Evolutionary conservation across 164 flowering plant genomes (phyloP), one percentile per base, ranked within the genome.

Genomic region (Taxillus chinensis): DNA sequence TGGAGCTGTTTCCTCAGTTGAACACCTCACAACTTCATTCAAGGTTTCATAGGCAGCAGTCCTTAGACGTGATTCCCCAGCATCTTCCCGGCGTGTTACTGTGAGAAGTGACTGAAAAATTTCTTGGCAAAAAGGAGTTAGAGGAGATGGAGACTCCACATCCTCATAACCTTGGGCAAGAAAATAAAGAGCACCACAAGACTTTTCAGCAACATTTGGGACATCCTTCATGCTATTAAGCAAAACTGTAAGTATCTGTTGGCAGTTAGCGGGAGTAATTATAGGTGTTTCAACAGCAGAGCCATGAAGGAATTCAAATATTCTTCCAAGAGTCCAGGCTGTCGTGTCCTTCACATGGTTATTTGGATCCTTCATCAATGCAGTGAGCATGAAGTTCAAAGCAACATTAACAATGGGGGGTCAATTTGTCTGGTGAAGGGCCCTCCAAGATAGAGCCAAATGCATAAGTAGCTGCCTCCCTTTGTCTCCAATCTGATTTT

Each of bases 391-490:
- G 65, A 83, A 85, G 53, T 60, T 66, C 13, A 83, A 64, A 57
- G 86, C 90, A 72, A 73, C 77, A 62, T 85, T 78, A 39, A 83
- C 87, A 65, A 80, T 60, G 15, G 80, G 66, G 27, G 5, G 71
- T 69, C 46, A 85, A 64, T 71, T 85, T 85, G 56, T 83, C 86
- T 41, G 90, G 87, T 1, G 83, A 80, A 57, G 90, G 87, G 12
- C 90, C 87, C 62, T 83, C 90, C 76, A 85, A 64, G 45, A 85
- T 81, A 37, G 90, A 85, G 57, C 90, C 90, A 70, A 85, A 85
- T 6, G 90, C 90, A 71, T 83, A 85, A 3, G 87, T 83, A 7
- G 87, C 90, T 16, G 84, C 90, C 70, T 85, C 90, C 64, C 90
- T 69, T 45, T 81, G 82, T 62, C 87, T 80, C 87, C 87, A 85